Evolutionary conservation across 2,329 filamentous ascomycete species (phyloP).

Genomic region (Trichoderma brevicompactum): DNA sequence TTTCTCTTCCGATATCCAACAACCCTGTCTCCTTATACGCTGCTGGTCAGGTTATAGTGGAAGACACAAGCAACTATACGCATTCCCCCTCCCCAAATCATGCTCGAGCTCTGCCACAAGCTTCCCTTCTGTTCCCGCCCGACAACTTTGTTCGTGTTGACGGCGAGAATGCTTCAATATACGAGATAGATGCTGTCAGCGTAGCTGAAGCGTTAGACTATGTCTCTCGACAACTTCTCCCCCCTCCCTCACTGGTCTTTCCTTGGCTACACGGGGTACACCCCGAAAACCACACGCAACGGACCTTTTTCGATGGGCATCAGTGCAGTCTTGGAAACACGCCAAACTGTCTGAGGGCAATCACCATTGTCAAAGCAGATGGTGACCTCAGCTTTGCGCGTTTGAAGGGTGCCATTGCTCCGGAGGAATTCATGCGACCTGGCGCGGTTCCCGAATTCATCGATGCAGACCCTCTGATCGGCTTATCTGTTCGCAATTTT

Average conservation of each 20-base stretch:
- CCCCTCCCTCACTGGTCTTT: conserved; percentile 84
- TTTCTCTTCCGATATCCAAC: conserved; percentile 68
- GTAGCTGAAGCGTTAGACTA: conserved; percentile 77
- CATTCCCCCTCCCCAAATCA: conserved; percentile 69
- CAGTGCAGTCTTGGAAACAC: conserved; percentile 73
- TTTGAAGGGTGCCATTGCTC: conserved; percentile 83
- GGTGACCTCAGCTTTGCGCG: conserved; percentile 74
- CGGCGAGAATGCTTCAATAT: conserved; percentile 65
- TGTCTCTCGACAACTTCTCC: conserved; percentile 76
- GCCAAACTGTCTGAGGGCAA: conserved; percentile 71
- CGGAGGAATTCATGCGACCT: conserved; percentile 74
- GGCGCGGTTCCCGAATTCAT: conserved; percentile 65
- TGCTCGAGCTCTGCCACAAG: conserved; percentile 57
- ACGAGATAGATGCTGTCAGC: conserved; percentile 70
- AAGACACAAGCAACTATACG: conserved; percentile 56
- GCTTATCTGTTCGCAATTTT: conserved; percentile 96
- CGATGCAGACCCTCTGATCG: conserved; percentile 83
- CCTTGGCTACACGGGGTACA: conserved; percentile 96
- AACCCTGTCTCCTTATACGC: conserved; percentile 90
- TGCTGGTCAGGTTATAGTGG: conserved; percentile 67
- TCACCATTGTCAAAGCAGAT: conserved; percentile 88
- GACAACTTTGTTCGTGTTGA: conserved; percentile 59
- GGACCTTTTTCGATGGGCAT: conserved; percentile 84
- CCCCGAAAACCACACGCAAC: conserved; percentile 83
- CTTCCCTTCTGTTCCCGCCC: conserved; percentile 77